Base-by-base conservation (phyloP, 75 land plant species). In the Selaginella moellendorffii region DNA sequence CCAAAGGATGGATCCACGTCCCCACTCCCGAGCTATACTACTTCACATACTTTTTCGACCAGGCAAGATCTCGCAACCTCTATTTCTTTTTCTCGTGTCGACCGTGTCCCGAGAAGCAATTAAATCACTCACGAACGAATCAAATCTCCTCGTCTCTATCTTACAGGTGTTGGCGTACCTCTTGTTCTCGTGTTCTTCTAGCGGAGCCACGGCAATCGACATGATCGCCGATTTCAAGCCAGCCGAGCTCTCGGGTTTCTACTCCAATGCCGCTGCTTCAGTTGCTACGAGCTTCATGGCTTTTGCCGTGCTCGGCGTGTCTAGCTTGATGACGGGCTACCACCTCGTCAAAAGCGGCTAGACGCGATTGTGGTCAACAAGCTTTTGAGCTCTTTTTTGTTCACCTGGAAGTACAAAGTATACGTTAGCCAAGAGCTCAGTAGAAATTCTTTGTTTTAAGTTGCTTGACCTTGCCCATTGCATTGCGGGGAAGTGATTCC, bases 391-490 rank as follows among this genome's bases (percentile, higher is more conserved):
- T 88, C 90, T 65, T 88, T 93, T 74, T 93, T 93, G 75, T 93
- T 93, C 62, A 93, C 87, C 98, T 93, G 83, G 42, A n/a, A n/a
- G n/a, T n/a, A n/a, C n/a, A n/a, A n/a, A n/a, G n/a, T n/a, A n/a
- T 25, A 23, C 2, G 26, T 2, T 20, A 24, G 1, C 27, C 21
- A 24, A 26, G 28, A 29, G 27, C 0, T 19, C 12, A 74, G 24
- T 19, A 19, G 2, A 20, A 21, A 62, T 1, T 10, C 24, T 53
- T 59, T 61, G 23, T 26, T 10, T 18, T 31, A 54, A n/a, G n/a
- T n/a, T n/a, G n/a, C n/a, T 64, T 53, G 30, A 92, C 97, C 83
- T 92, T 92, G 71, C 97, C 97, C 97, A 92, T 85, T 25, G 97
- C 97, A 77, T 92, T 92, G 18, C 97, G 86, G 30, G 97, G 96